Percentiles rank a stretch among this genome's conserved stretches.
These are phyloP conservation scores for Aspergillus novoparasiticus DNA, from an alignment of 2,329 filamentous ascomycete species.

Conservation along the genomic window DNA sequence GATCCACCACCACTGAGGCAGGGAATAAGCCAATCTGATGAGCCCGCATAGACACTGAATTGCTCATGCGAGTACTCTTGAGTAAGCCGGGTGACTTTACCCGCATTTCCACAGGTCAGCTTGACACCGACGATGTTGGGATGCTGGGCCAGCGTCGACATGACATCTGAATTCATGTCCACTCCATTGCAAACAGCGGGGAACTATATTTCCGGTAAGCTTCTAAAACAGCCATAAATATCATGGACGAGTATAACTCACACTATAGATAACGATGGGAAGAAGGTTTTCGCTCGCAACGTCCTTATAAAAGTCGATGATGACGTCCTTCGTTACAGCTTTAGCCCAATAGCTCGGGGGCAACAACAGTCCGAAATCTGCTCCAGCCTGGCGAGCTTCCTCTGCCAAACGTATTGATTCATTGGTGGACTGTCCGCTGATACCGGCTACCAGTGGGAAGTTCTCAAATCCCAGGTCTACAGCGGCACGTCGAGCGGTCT, in stretches of 20 bases:
- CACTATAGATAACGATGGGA: constrained; percentile 51
- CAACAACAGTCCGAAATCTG: constrained; percentile 42
- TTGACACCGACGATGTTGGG: constrained; percentile 39
- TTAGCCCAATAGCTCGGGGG: constrained; percentile 48
- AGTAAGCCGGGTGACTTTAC: neutral
- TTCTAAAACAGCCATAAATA: neutral
- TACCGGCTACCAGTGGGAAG: constrained; percentile 46
- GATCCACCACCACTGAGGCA: neutral
- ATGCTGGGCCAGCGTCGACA: constrained; percentile 30
- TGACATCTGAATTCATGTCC: constrained; percentile 44
- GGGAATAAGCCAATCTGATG: neutral
- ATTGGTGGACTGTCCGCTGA: constrained; percentile 41
- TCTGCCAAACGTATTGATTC: constrained; percentile 45
- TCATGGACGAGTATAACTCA: constrained; percentile 21
- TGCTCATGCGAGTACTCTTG: neutral
- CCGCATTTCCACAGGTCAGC: constrained; percentile 35
- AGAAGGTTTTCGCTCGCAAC: constrained; percentile 41
- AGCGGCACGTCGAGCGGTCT: constrained; percentile 42
- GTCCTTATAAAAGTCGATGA: constrained; percentile 41
- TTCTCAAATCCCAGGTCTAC: constrained; percentile 34
- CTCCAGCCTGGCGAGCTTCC: constrained; percentile 43
- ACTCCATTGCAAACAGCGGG: constrained; percentile 38
- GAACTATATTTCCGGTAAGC: neutral
- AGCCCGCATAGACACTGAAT: neutral
- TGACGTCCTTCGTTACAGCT: constrained; percentile 35